These are phyloP conservation scores for Huntiella omanensis DNA, from an alignment of 2,329 filamentous ascomycete species.

Conservation along the genomic window DNA sequence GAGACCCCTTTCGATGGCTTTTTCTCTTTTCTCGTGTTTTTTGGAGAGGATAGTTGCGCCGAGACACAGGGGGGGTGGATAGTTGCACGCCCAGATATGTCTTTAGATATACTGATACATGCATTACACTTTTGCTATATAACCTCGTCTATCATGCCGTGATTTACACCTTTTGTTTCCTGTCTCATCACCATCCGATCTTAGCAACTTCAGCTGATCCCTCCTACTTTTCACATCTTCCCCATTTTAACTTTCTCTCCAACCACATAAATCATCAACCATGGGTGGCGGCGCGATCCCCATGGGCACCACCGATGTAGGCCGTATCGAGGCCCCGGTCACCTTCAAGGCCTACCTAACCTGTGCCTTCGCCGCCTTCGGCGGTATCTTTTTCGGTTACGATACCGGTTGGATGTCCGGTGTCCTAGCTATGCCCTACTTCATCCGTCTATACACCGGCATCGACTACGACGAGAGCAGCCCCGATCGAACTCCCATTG, in stretches of 20 bases:
- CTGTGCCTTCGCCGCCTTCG: conserved; percentile 52
- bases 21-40: no score
- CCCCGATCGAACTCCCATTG: conserved; percentile 25
- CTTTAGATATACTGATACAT: no score
- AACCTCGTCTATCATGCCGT: no score
- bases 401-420: conserved; percentile 61
- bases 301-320: conserved; percentile 28
- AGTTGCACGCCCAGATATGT: no score
- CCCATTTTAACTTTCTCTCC: background rate
- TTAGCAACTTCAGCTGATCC: no score
- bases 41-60: no score
- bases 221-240: background rate
- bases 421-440: conserved; percentile 33
- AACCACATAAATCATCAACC: conserved; percentile 1
- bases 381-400: conserved; percentile 62
- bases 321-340: conserved; percentile 47
- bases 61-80: no score
- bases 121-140: no score
- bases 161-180: no score
- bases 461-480: conserved; percentile 16
- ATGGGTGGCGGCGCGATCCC: conserved; percentile 9
- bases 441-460: conserved; percentile 26
- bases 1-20: no score
- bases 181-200: no score
- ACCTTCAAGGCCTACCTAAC: conserved; percentile 50